phyloP scores from a whole-genome alignment of 352 stramenopile species.

The Albugo laibachii region DNA sequence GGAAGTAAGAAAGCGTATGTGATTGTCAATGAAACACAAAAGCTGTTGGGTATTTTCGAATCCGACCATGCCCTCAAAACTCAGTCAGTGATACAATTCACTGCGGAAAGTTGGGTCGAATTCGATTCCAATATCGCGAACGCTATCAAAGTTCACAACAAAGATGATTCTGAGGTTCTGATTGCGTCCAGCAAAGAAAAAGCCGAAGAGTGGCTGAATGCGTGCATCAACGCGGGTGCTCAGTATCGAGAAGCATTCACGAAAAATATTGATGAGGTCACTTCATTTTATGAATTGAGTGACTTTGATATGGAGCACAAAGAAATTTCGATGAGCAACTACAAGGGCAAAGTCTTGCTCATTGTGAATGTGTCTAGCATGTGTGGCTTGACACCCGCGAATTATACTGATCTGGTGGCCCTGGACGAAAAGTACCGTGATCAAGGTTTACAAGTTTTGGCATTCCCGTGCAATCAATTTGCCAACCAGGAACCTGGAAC shows the following conservation, averaged over 20 bases:
- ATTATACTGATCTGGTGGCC: constrained; percentile 58
- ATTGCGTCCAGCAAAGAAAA: constrained; percentile 14
- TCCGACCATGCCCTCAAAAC: constrained; percentile 10
- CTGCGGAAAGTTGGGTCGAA: constrained; percentile 14
- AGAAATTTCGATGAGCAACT: constrained; percentile 33
- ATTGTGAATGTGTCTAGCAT: constrained; percentile 60
- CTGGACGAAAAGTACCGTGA: constrained; percentile 32
- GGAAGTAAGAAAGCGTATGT: constrained; percentile 10
- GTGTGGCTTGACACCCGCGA: constrained; percentile 54
- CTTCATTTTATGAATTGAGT: constrained; percentile 53
- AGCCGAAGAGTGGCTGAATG: constrained; percentile 23
- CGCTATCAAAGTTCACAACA: constrained; percentile 23
- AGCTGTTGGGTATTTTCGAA: constrained; percentile 13
- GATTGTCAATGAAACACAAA: constrained; percentile 11
- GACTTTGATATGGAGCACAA: constrained; percentile 39
- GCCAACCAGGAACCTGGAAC: constrained; percentile 39
- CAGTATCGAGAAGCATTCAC: constrained; percentile 21
- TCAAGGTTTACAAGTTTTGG: constrained; percentile 37
- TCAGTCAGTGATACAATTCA: neutral
- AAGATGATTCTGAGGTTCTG: constrained; percentile 15
- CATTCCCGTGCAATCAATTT: constrained; percentile 81
- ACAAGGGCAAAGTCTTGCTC: constrained; percentile 32
- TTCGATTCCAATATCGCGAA: constrained; percentile 17
- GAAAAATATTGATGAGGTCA: constrained; percentile 13
- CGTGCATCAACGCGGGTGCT: constrained; percentile 23